A percentile compares a stretch with the other conserved stretches of the same genome.
Conservation (phyloP, 2,329 filamentous ascomycete genomes). For the Cercospora zeae-maydis region DNA sequence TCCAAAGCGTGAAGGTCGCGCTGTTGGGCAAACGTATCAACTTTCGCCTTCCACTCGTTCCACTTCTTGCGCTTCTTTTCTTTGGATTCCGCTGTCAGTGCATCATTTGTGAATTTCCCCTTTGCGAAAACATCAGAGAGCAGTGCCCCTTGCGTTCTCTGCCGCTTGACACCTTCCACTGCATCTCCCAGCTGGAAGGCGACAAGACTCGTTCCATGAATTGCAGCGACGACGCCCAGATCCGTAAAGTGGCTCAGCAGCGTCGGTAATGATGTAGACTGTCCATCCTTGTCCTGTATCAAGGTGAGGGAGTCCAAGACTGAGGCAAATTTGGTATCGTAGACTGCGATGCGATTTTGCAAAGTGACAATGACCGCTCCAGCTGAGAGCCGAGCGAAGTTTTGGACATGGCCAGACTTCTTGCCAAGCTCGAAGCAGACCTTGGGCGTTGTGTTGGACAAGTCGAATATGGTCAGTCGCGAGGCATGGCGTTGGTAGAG, state of each 20-base stretch:
- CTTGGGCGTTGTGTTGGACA: constrained; percentile 61
- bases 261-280: neutral
- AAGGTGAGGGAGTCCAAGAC: constrained; percentile 44
- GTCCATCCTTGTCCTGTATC: neutral
- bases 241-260: constrained; percentile 58
- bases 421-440: constrained; percentile 50
- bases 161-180: constrained; percentile 36
- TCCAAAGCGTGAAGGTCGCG: constrained; percentile 30
- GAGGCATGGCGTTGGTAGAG: constrained; percentile 58
- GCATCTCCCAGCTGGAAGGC: constrained; percentile 55
- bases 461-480: constrained; percentile 59
- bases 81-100: constrained; percentile 11
- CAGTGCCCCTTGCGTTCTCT: constrained; percentile 49
- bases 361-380: constrained; percentile 64
- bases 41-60: constrained; percentile 30
- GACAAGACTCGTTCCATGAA: constrained; percentile 61
- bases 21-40: constrained; percentile 26
- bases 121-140: constrained; percentile 72
- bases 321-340: constrained; percentile 65
- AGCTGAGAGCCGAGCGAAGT: constrained; percentile 64
- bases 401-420: constrained; percentile 50
- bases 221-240: constrained; percentile 62
- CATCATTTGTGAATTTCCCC: constrained; percentile 43
- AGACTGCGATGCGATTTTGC: constrained; percentile 55
- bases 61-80: constrained; percentile 24